Evolutionary conservation across 768 basidiomycete species (phyloP), one percentile per base, ranked within the genome.

Genomic region (Boletus rubescentipes): DNA sequence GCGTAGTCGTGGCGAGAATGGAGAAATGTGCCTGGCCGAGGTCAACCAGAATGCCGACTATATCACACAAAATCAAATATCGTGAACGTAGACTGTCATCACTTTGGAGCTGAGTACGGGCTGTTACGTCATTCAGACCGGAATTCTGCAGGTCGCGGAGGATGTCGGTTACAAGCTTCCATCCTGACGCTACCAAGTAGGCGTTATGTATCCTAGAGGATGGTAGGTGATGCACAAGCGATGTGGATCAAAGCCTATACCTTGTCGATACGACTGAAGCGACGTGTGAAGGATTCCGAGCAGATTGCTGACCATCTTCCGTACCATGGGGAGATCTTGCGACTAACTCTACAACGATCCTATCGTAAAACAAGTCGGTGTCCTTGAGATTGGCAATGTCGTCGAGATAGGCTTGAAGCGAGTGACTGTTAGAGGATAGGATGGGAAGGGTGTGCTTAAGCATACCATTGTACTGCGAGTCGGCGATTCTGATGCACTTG

Each of bases 121-220:
- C 72, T 31, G 73, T 76, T 29, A 68, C 62, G 53, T 91, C 85
- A 9, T 75, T 69, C 16, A 89, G 58, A 31, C 85, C 86, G 12
- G 75, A 71, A 16, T 77, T 70, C n/a, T 77, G 73, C 42, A 92
- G 72, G 26, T 80, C 75, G 47, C 76, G 76, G 49, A 93, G 72
- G 31, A 75, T 74, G 53, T 85, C 77, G 4, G 77, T 68, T n/a
- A 89, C 83, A 44, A 92, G 72, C 58, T 79, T 88, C 91, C 91
- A 93, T 2, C 83, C 86, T 15, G 89, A 83, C n/a, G 90, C 87
- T 32, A 92, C 76, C 80, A 88, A 82, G 68, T 90, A 91, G 9
- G 82, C 69, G 65, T 93, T 93, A 69, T 93, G 91, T 49, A 93
- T 77, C 68, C 91, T 93, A 61, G 38, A 47, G 32, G 23, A 57